A percentile compares a stretch with the other conserved stretches of the same genome.
These are phyloP conservation scores for Boletus rubroflammeus DNA, from an alignment of 768 basidiomycete genomes.

Conservation along the genomic window DNA sequence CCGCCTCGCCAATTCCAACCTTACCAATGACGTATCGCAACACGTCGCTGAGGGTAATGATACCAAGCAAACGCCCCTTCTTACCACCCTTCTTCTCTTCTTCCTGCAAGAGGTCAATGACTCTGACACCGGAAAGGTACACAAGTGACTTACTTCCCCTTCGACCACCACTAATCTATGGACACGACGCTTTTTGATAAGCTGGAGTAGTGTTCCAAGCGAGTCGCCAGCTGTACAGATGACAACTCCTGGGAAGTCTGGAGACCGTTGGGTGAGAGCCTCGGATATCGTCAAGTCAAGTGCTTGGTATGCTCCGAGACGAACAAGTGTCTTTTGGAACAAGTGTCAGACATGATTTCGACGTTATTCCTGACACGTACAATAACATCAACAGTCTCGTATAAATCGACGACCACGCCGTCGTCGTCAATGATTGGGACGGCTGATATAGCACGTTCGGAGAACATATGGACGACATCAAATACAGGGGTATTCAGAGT, in stretches of 20 bases:
- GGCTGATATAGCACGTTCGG: conserved; percentile 90
- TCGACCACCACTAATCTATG: conserved; percentile 95
- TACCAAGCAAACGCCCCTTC: conserved; percentile 78
- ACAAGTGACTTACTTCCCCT: conserved; percentile 58
- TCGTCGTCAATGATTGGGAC: conserved; percentile 94
- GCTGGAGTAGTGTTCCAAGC: conserved; percentile 81
- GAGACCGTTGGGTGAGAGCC: conserved; percentile 86
- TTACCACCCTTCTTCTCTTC: conserved; percentile 77
- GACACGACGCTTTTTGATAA: conserved; percentile 90
- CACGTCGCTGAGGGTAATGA: conserved; percentile 88
- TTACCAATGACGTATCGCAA: conserved; percentile 77
- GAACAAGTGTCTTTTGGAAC: conserved; percentile 75
- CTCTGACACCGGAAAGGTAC: background rate
- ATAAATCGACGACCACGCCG: conserved; percentile 91
- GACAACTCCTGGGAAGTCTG: conserved; percentile 96
- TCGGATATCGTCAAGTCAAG: conserved; percentile 91
- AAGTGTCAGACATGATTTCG: conserved; percentile 2
- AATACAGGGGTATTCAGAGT: conserved; percentile 90
- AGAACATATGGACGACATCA: conserved; percentile 98
- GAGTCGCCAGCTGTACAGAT: conserved; percentile 93
- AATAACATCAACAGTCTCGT: conserved; percentile 98
- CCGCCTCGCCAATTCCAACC: conserved; percentile 46
- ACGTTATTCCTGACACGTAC: conserved; percentile 38
- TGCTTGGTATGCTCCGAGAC: conserved; percentile 92
- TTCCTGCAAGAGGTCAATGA: conserved; percentile 45